phyloP scores from a whole-genome alignment of 2,329 filamentous ascomycete genomes.

The Aspergillus sp. region DNA sequence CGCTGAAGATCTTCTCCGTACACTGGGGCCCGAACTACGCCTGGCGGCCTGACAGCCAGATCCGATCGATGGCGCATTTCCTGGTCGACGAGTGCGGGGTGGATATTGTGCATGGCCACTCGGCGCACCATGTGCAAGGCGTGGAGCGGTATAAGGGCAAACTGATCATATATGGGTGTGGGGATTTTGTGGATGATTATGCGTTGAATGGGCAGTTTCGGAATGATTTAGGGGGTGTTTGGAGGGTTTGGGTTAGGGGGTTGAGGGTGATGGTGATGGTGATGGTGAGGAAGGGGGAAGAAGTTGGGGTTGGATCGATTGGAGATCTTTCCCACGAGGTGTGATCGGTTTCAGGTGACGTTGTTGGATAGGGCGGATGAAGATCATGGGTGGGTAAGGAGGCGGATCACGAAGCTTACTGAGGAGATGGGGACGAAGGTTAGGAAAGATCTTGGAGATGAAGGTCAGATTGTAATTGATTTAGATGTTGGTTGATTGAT shows the following conservation, averaged over 20 bases:
- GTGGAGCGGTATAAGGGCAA: constrained; percentile 33
- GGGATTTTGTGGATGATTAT: constrained; percentile 42
- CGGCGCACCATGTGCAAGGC: constrained; percentile 38
- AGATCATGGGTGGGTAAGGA: constrained; percentile 28
- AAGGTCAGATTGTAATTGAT: constrained; percentile 28
- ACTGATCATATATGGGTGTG: constrained; percentile 38
- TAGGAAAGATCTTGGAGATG: constrained; percentile 14
- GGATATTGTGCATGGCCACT: constrained; percentile 39
- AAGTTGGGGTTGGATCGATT: constrained; percentile 19
- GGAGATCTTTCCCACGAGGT: constrained; percentile 33
- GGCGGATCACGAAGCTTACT: constrained; percentile 24
- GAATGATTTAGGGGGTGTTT: constrained; percentile 38
- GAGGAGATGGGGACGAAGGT: constrained; percentile 23
- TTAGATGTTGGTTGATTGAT: neutral
- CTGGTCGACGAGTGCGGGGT: constrained; percentile 38
- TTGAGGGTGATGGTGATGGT: constrained; percentile 2
- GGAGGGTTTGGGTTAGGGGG: constrained; percentile 28
- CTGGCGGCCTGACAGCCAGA: constrained; percentile 28
- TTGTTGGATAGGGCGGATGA: constrained; percentile 22
- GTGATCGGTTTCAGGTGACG: constrained; percentile 28
- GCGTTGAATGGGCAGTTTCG: constrained; percentile 26
- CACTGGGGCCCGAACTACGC: constrained; percentile 40
- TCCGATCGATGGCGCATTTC: constrained; percentile 32
- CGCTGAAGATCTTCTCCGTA: constrained; percentile 34
- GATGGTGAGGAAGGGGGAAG: neutral